Percentiles rank a stretch among this genome's conserved stretches.
phyloP scores from a whole-genome alignment of 768 basidiomycete genomes.

The Mrakia frigida region DNA sequence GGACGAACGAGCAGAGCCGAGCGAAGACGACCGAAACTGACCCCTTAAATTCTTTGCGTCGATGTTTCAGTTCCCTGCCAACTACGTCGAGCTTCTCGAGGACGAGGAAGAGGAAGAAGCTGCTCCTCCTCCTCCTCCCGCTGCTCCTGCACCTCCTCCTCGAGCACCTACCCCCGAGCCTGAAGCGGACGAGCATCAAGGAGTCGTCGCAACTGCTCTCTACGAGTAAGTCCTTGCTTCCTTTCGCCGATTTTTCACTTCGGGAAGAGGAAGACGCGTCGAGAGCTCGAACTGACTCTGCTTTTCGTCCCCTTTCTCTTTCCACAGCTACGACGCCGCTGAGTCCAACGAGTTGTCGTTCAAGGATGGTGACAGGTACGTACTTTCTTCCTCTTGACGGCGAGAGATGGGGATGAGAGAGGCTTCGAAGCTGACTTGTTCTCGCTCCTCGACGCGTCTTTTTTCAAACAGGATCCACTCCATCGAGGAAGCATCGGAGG shows the following conservation, averaged over 20 bases:
- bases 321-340: slow-evolving; percentile 77
- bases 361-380: slow-evolving; percentile 60
- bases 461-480: slow-evolving; percentile 52
- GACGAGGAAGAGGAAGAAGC: slow-evolving; percentile 33
- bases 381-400: too few relatives aligned
- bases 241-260: slow-evolving; percentile 12
- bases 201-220: slow-evolving; percentile 58
- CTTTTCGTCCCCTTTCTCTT: not conserved
- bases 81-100: slow-evolving; percentile 77
- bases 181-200: slow-evolving; percentile 52
- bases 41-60: not conserved
- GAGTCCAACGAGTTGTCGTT: slow-evolving; percentile 90
- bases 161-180: slow-evolving; percentile 45
- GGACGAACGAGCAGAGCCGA: too few relatives aligned
- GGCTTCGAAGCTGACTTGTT: too few relatives aligned
- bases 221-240: slow-evolving; percentile 57
- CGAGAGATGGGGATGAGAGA: too few relatives aligned
- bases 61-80: slow-evolving; percentile 51
- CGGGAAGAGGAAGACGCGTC: not conserved
- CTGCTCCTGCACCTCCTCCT: slow-evolving; percentile 49
- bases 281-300: not conserved
- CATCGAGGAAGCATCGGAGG: slow-evolving; percentile 74
- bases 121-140: slow-evolving; percentile 47
- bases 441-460: too few relatives aligned
- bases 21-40: not conserved